Conservation (phyloP, 495 filamentous ascomycete species). For the Letharia columbiana region DNA sequence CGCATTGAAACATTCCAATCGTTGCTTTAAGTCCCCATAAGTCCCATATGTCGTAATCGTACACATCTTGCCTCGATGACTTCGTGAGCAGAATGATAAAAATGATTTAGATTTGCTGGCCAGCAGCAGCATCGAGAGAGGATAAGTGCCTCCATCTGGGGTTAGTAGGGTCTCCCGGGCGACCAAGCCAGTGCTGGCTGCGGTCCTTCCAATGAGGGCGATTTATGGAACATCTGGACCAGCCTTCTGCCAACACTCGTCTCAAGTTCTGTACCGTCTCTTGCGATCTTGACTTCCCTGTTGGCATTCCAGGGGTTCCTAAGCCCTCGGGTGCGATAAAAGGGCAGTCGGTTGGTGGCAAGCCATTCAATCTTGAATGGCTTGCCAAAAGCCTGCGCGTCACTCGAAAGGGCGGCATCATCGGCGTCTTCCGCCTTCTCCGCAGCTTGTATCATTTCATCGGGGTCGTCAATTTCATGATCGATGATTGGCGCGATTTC, state of each 20-base stretch:
- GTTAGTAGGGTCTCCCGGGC: slow-evolving; percentile 9
- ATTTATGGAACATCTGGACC: slow-evolving; percentile 63
- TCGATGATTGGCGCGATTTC: slow-evolving; percentile 31
- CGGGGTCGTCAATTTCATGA: slow-evolving; percentile 35
- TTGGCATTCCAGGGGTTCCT: slow-evolving; percentile 97
- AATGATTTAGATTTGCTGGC: not conserved
- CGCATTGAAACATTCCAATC: slow-evolving; percentile 4
- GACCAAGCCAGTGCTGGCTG: slow-evolving; percentile 3
- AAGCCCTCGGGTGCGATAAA: slow-evolving; percentile 80
- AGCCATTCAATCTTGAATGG: slow-evolving; percentile 92
- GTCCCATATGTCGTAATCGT: slow-evolving; percentile 11
- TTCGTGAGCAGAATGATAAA: slow-evolving; percentile 11
- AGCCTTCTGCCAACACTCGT: slow-evolving; percentile 70
- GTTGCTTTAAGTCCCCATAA: slow-evolving; percentile 7
- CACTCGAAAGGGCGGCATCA: slow-evolving; percentile 33
- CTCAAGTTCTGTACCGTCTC: slow-evolving; percentile 92
- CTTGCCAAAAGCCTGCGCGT: slow-evolving; percentile 68
- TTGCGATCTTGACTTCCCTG: slow-evolving; percentile 90
- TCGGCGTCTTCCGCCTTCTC: slow-evolving; percentile 34
- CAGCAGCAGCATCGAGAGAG: slow-evolving; percentile 9
- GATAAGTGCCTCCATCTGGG: not conserved
- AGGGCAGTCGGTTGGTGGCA: slow-evolving; percentile 76
- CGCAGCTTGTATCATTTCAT: slow-evolving; percentile 27
- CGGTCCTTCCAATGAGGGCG: slow-evolving; percentile 6
- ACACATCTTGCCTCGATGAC: slow-evolving; percentile 12